These are phyloP conservation scores for Comarum palustre DNA, from an alignment of 306 rosid genomes.

Conservation along the genomic window DNA sequence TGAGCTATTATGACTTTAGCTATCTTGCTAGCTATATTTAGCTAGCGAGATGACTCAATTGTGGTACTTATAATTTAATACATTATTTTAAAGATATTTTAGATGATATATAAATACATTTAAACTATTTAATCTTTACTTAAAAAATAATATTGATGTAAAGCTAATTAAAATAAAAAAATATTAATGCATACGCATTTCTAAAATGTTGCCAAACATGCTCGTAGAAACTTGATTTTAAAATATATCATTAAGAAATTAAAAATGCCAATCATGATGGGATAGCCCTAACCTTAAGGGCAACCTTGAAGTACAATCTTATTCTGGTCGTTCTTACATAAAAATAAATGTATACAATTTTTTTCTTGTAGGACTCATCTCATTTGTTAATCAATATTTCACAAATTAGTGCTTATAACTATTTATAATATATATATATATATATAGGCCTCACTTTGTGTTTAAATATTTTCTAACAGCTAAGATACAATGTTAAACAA, in stretches of 20 bases:
- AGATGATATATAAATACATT: no score
- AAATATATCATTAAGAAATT: background rate
- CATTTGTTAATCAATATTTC: constrained; percentile 11
- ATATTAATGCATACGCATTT: no score
- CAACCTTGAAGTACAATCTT: constrained; percentile 8
- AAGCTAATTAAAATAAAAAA: no score
- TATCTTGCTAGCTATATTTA: no score
- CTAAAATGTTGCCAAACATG: no score
- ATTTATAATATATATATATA: background rate
- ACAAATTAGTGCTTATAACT: background rate
- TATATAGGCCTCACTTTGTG: background rate
- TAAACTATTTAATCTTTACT: no score
- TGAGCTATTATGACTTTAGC: no score
- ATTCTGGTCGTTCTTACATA: background rate
- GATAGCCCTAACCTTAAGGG: background rate
- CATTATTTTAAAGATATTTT: no score
- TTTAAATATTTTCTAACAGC: constrained; percentile 24
- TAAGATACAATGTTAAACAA: constrained; percentile 18
- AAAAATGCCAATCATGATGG: background rate
- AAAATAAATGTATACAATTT: background rate
- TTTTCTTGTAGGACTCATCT: constrained; percentile 27
- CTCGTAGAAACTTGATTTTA: background rate
- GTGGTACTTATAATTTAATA: no score
- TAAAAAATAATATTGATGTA: no score
- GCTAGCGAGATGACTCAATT: no score